Evolutionary conservation across 2,329 filamentous ascomycete genomes (phyloP).

Genomic region (Blumeriella jaapii): DNA sequence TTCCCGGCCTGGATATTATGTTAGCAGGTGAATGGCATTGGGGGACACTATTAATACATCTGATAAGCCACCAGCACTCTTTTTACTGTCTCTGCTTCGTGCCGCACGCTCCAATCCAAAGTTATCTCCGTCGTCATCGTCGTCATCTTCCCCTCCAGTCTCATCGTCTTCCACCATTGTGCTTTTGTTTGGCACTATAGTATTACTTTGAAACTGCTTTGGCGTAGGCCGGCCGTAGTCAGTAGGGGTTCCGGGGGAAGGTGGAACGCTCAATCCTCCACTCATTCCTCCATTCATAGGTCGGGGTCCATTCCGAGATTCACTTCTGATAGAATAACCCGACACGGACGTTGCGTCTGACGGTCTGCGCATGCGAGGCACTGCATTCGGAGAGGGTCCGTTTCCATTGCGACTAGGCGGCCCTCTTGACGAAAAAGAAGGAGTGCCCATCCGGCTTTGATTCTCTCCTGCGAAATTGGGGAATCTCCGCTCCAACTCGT

Average conservation of each 20-base stretch:
- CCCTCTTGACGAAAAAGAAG: conserved; percentile 47
- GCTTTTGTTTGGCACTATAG: conserved; percentile 94
- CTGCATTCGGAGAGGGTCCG: conserved; percentile 48
- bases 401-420: conserved; percentile 44
- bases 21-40: conserved; percentile 11
- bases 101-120: conserved; percentile 44
- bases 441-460: conserved; percentile 57
- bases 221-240: conserved; percentile 67
- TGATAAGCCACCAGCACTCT: conserved; percentile 26
- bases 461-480: conserved; percentile 66
- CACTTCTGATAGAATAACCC: conserved; percentile 29
- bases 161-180: conserved; percentile 96
- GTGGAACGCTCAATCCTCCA: conserved; percentile 39
- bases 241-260: conserved; percentile 47
- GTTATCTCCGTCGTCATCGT: conserved; percentile 67
- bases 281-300: conserved; percentile 21
- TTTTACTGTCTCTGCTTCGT: conserved; percentile 29
- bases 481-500: conserved; percentile 83
- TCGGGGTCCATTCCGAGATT: conserved; percentile 27
- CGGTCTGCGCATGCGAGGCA: conserved; percentile 32
- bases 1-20: conserved; percentile 43
- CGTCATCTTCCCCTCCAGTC: conserved; percentile 53
- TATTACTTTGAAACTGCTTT: conserved; percentile 90
- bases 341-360: conserved; percentile 49
- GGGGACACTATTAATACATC: conserved; percentile 27